phyloP scores from a whole-genome alignment of 2,329 filamentous ascomycete species.

The Huntiella abstrusa region DNA sequence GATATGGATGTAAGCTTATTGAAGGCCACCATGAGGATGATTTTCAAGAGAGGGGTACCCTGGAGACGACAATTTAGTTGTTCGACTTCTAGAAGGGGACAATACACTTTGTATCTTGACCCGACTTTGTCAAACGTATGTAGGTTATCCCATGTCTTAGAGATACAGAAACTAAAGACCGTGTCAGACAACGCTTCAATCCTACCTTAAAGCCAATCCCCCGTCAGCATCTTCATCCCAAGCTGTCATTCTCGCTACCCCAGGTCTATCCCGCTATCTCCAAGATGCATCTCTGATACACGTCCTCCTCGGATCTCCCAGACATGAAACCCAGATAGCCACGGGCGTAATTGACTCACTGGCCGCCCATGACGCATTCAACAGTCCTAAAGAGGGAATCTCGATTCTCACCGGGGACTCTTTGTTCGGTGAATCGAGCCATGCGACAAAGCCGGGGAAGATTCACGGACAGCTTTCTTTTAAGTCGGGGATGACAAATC shows the following conservation, averaged over 20 bases:
- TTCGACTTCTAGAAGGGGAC: too few relatives aligned
- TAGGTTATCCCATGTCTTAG: too few relatives aligned
- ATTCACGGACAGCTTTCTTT: neutral
- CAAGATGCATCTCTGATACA: slow-evolving; percentile 25
- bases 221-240: neutral
- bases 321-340: slow-evolving; percentile 23
- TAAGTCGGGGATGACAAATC: slow-evolving; percentile 14
- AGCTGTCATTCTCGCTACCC: slow-evolving; percentile 29
- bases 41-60: too few relatives aligned
- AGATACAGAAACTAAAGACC: too few relatives aligned
- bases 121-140: too few relatives aligned
- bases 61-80: too few relatives aligned
- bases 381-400: slow-evolving; percentile 6
- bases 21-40: too few relatives aligned
- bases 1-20: too few relatives aligned
- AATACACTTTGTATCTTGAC: too few relatives aligned
- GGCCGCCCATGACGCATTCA: slow-evolving; percentile 17
- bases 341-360: slow-evolving; percentile 38
- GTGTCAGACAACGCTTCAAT: too few relatives aligned
- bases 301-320: slow-evolving; percentile 11
- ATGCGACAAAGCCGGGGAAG: slow-evolving; percentile 1
- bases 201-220: neutral
- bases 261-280: slow-evolving; percentile 28
- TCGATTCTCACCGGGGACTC: slow-evolving; percentile 7
- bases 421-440: too few relatives aligned